Base-by-base conservation (phyloP, 345 rosid genomes). In the Moricandia moricandioides region DNA sequence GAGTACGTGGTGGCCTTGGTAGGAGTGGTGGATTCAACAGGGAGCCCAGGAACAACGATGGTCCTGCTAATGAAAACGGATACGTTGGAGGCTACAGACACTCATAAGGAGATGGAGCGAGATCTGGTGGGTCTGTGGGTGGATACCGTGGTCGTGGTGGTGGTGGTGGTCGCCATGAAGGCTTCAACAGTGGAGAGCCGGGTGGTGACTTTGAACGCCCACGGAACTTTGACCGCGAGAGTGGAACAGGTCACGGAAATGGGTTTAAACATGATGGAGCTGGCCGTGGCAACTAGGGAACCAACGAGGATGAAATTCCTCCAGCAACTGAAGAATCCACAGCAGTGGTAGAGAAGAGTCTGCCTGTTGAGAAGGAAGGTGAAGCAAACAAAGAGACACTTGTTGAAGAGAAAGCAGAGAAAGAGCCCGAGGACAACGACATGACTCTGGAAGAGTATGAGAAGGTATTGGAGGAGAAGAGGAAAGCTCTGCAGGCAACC, bases 211-310 rank as follows among this genome's bases (percentile, higher is more conserved):
- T 80, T 2, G 92, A 86, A 67, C 90, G 87, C 26, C 88, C 96
- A 40, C 83, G 96, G 87, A 0, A 11, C 35, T 87, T 27, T 73
- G 97, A 93, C 14, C 94, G 96, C 3, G 96, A 47, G 73, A 94
- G 97, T 71, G 96, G 97, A 31, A 89, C 97, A 24, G 97, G 95
- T 49, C 88, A 88, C 0, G 95, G 98, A 66, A 86, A 74, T 71
- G 98, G 84, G 81, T 8, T 81, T 40, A 94, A 89, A 61, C 96
- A 97, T 14, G 94, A 88, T 7, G 98, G 96, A n/a, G 74, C 88
- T 81, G 97, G 97, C 27, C 92, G 90, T 64, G 90, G 91, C 27
- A 94, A 94, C 77, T 89, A 96, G 98, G 98, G 95, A 79, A 82
- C 86, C 60, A 77, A 81, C 56, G 69, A 82, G 35, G 97, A 87